Evolutionary conservation across 306 rosid species (phyloP), one percentile per base, ranked within the genome.

Genomic region (Dryas drummondii): DNA sequence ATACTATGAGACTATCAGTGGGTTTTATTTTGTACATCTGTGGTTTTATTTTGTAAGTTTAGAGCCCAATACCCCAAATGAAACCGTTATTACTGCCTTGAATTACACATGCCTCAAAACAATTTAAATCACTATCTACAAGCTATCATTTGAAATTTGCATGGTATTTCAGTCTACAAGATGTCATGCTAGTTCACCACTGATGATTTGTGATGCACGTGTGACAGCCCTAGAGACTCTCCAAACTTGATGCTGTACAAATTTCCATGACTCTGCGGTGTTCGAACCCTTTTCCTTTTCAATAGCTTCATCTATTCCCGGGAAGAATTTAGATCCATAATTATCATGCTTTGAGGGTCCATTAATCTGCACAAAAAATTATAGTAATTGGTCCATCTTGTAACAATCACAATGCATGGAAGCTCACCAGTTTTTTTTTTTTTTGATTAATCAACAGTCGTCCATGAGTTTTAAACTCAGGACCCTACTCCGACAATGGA

Each of bases 241-340:
- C 92, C 91, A 91, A 61, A 84, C 85, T 80, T 91, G 84, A 19
- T 84, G 97, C 68, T 89, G 92, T 58, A 84, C 89, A 57, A 54
- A 78, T 72, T 66, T 74, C 94, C 94, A 80, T 32, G 94, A 84
- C 75, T 89, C 94, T 61, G 68, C 42, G 37, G 77, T 86, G 22
- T 83, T 78, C 19, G 60, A 32, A 22, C 22, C 22, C 22, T 19
- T 19, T 48, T 68, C 57, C 82, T 75, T 61, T 71, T 74, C 80
- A n/a, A 86, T 42, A 32, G 87, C 88, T 66, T 84, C 85, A 9
- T 72, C 82, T 40, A 91, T 80, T 55, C 92, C 94, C 0, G 94
- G 94, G 67, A 87, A 89, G 19, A 88, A 71, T 80, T 82, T 80
- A 10, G 91, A 86, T 62, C 88, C 92, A 27, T 91, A 86, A 46